phyloP scores from a whole-genome alignment of 257 asterid genomes.

The Henckelia pumila region DNA sequence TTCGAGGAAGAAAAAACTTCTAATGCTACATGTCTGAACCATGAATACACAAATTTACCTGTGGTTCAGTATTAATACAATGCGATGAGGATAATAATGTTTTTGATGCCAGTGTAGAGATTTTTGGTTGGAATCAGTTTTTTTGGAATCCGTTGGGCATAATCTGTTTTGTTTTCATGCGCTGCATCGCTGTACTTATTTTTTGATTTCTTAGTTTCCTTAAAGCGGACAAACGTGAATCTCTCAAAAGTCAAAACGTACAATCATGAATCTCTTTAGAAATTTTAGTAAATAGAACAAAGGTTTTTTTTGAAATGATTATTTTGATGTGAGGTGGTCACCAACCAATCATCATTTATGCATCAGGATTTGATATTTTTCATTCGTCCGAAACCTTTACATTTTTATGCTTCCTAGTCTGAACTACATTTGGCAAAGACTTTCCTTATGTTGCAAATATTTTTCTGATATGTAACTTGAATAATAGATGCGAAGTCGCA shows the following conservation, averaged over 20 bases:
- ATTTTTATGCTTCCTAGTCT: slow-evolving; percentile 1
- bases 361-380: not conserved
- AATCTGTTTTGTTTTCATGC: not conserved
- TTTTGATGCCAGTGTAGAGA: not conserved
- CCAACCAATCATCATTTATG: slow-evolving; percentile 20
- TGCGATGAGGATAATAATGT: not conserved
- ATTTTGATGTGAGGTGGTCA: not conserved
- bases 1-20: not conserved
- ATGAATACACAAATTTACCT: no score
- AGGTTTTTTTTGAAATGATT: slow-evolving; percentile 11
- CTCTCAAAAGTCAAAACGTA: no score
- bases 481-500: slow-evolving; percentile 6
- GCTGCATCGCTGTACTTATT: not conserved
- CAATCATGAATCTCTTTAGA: not conserved
- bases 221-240: not conserved
- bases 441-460: not conserved
- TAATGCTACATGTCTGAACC: not conserved
- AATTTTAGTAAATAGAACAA: not conserved
- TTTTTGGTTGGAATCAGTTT: not conserved
- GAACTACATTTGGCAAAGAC: not conserved
- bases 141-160: not conserved
- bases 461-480: not conserved
- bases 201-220: not conserved
- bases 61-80: not conserved
- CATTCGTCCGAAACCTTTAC: not conserved